A percentile compares a stretch with the other conserved stretches of the same genome.
Conservation (phyloP, 495 filamentous ascomycete species). For the Lasiosphaeria hispida region DNA sequence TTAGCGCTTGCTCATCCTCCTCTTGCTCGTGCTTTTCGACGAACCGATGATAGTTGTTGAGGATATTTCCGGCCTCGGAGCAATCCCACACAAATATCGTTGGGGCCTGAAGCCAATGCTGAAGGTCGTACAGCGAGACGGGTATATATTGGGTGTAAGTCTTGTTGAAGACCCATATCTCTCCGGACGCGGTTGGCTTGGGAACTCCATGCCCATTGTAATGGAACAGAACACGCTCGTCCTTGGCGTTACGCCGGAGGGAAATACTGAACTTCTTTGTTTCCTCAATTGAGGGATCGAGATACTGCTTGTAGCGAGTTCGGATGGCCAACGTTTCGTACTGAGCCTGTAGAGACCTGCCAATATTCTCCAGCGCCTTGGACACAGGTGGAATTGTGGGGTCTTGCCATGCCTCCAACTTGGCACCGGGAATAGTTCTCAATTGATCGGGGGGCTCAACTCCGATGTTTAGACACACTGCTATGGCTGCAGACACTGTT, state of each 20-base stretch:
- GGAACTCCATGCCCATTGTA: constrained; percentile 99
- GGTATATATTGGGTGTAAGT: constrained; percentile 99
- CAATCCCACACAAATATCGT: constrained; percentile 98
- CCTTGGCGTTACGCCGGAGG: constrained; percentile 84
- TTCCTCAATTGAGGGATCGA: constrained; percentile 95
- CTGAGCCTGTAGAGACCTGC: constrained; percentile 89
- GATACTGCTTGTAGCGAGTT: constrained; percentile 92
- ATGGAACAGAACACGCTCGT: constrained; percentile 92
- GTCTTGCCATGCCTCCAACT: constrained; percentile 96
- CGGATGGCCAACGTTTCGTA: constrained; percentile 93
- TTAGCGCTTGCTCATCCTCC: constrained; percentile 65
- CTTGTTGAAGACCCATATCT: constrained; percentile 99
- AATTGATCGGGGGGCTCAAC: constrained; percentile 95
- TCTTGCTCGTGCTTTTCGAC: constrained; percentile 91
- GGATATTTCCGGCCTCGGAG: constrained; percentile 91
- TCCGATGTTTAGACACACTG: constrained; percentile 93
- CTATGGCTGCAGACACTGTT: constrained; percentile 91
- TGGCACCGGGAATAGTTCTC: constrained; percentile 88
- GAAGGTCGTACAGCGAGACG: constrained; percentile 91
- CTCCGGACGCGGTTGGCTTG: constrained; percentile 89
- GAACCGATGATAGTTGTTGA: constrained; percentile 90
- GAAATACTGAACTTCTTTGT: constrained; percentile 93
- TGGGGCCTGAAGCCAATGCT: constrained; percentile 92
- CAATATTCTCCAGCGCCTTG: constrained; percentile 90
- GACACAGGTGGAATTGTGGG: constrained; percentile 74